These are phyloP conservation scores for Chrysosphaeria jannelii DNA, from an alignment of 2,329 filamentous ascomycete species.

Conservation along the genomic window DNA sequence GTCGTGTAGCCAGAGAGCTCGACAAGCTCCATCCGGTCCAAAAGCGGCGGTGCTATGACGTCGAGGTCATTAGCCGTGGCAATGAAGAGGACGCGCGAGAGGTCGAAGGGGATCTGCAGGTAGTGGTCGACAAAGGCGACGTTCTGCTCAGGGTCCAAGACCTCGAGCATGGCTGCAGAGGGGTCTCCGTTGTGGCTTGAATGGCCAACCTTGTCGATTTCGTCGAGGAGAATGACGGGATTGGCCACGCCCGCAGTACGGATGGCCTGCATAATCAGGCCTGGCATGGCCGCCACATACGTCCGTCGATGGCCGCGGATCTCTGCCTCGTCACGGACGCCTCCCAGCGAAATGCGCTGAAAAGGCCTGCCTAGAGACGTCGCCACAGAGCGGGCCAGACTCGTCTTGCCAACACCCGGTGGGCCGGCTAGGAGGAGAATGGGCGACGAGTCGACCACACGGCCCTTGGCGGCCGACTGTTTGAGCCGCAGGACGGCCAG, in stretches of 20 bases:
- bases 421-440: slow-evolving; percentile 83
- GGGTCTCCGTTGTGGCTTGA: slow-evolving; percentile 87
- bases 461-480: slow-evolving; percentile 50
- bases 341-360: slow-evolving; percentile 84
- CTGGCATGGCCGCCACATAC: slow-evolving; percentile 97
- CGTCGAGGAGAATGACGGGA: slow-evolving; percentile 81
- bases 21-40: slow-evolving; percentile 95
- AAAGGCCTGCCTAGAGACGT: slow-evolving; percentile 83
- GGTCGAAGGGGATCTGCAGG: slow-evolving; percentile 76
- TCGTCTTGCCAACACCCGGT: slow-evolving; percentile 88
- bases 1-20: slow-evolving; percentile 85
- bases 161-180: slow-evolving; percentile 90
- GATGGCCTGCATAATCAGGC: slow-evolving; percentile 70
- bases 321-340: slow-evolving; percentile 86
- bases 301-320: slow-evolving; percentile 84
- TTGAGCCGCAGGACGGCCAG: slow-evolving; percentile 88
- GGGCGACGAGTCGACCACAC: slow-evolving; percentile 79
- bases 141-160: slow-evolving; percentile 92
- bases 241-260: slow-evolving; percentile 92
- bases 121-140: slow-evolving; percentile 89
- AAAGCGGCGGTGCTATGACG: slow-evolving; percentile 73
- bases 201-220: slow-evolving; percentile 88
- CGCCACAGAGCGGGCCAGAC: slow-evolving; percentile 73
- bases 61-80: slow-evolving; percentile 87
- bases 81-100: slow-evolving; percentile 92